Evolutionary conservation across 305 asterid species (phyloP).

Genomic region (Monarda citriodora): DNA sequence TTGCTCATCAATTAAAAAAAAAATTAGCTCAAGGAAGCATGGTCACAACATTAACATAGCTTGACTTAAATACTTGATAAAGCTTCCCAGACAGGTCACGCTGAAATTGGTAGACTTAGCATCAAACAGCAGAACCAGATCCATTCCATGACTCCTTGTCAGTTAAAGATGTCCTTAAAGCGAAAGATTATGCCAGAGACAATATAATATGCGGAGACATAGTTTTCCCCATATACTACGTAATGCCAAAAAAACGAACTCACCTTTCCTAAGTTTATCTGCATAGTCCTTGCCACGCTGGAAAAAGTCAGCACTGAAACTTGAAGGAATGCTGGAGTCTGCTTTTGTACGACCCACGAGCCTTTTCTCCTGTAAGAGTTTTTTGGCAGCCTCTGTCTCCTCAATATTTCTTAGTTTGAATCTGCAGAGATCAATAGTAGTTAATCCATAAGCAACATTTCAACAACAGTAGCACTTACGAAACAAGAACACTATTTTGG

Average conservation of each 20-base stretch:
- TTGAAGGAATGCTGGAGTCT: slow-evolving; percentile 80
- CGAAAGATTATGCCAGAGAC: slow-evolving; percentile 5
- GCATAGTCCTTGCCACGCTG: slow-evolving; percentile 96
- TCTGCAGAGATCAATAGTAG: slow-evolving; percentile 41
- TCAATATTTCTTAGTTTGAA: slow-evolving; percentile 91
- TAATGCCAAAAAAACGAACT: slow-evolving; percentile 17
- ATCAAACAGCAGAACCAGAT: background rate
- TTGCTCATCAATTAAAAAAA: background rate
- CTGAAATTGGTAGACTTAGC: background rate
- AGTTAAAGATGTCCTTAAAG: background rate
- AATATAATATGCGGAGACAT: background rate
- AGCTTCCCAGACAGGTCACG: background rate
- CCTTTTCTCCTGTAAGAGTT: slow-evolving; percentile 96
- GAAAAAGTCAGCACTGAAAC: slow-evolving; percentile 89
- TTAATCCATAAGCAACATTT: slow-evolving; percentile 2
- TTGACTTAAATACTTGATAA: slow-evolving; percentile 10
- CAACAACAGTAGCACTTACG: background rate
- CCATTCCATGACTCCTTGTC: background rate
- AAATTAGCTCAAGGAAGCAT: background rate
- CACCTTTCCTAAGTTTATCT: slow-evolving; percentile 85
- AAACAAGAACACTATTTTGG: background rate
- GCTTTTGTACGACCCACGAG: slow-evolving; percentile 65
- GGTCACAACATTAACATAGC: slow-evolving; percentile 5
- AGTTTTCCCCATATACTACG: slow-evolving; percentile 8
- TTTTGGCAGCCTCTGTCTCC: slow-evolving; percentile 99